phyloP scores from a whole-genome alignment of 2,329 filamentous ascomycete species.

The Ophiostoma perfectum region DNA sequence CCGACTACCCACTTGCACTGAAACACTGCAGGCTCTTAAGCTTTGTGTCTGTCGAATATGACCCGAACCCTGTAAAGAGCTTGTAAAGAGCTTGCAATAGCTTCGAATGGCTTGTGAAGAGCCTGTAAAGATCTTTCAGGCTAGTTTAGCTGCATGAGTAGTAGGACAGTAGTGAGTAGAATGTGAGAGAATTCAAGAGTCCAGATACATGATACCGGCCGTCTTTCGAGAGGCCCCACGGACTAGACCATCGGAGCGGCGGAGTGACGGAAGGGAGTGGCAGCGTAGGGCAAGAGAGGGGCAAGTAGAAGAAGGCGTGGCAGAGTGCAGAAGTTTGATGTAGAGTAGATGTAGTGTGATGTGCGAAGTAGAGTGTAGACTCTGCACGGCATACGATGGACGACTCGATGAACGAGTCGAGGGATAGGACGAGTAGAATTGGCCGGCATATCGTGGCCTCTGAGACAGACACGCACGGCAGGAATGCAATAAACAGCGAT shows the following conservation, averaged over 20 bases:
- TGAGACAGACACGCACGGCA: not conserved
- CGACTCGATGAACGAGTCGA: not conserved
- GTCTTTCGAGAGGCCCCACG: not conserved
- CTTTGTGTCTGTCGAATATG: not conserved
- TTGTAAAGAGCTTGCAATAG: not conserved
- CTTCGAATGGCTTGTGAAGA: not conserved
- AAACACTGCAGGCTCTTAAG: not conserved
- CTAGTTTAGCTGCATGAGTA: constrained; percentile 3
- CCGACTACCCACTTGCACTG: not conserved
- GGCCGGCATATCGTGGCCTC: not conserved
- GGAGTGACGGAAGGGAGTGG: constrained; percentile 3
- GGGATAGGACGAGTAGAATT: not conserved
- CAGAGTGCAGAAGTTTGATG: not conserved
- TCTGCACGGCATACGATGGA: no score
- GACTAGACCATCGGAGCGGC: constrained; percentile 6
- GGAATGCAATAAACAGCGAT: not conserved
- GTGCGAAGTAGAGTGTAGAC: not conserved
- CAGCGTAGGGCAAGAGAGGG: constrained; percentile 5
- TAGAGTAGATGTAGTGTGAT: not conserved
- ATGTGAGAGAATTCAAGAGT: not conserved
- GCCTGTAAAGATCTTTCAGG: constrained; percentile 4
- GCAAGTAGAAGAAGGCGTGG: not conserved
- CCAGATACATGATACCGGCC: not conserved
- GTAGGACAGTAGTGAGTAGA: not conserved
- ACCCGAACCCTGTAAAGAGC: not conserved